Evolutionary conservation across 768 basidiomycete species (phyloP), one percentile per base, ranked within the genome.

Genomic region (Lactarius evosmus): DNA sequence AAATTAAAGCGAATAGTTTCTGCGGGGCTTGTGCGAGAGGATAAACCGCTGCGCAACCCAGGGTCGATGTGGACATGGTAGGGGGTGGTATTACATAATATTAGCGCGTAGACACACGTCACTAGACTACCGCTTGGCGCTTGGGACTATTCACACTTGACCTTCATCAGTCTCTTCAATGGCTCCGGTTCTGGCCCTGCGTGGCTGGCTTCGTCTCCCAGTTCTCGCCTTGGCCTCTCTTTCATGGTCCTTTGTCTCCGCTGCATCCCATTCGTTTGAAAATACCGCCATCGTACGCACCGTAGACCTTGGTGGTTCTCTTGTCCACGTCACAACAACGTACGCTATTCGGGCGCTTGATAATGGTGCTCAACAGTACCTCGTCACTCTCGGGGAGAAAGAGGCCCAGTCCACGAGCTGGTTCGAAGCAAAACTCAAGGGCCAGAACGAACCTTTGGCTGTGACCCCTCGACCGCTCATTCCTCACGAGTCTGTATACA

Each of bases 261-360:
- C 78, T 4, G 73, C 75, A n/a, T 50, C 64, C 66, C 78, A 78
- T 70, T 81, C 86, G 1, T 93, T 93, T 76, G 91, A 93, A 82
- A 94, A 94, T 69, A 92, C 89, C 25, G 91, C 89, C 66, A 82
- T 98, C 65, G 91, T 95, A 34, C 88, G 93, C 70, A 87, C 90
- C 6, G 80, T 94, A 63, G 95, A 97, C 70, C 89, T 97, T 27
- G 93, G 89, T 38, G 95, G 95, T 57, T 82, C 95, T 22, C 82
- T 93, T 27, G 89, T 93, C 61, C 87, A 89, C 78, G 85, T 95
- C 79, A 91, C 86, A 59, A 96, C 95, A 52, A 91, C 93, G 54
- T 97, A 89, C 75, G 86, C 89, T 22, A 84, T 93, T 73, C 90
- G 85, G 72, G 84, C 91, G 40, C 81, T 89, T 50, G 80, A 84